Evolutionary conservation across 495 filamentous ascomycete species (phyloP).

Genomic region (Xylaria acuta): DNA sequence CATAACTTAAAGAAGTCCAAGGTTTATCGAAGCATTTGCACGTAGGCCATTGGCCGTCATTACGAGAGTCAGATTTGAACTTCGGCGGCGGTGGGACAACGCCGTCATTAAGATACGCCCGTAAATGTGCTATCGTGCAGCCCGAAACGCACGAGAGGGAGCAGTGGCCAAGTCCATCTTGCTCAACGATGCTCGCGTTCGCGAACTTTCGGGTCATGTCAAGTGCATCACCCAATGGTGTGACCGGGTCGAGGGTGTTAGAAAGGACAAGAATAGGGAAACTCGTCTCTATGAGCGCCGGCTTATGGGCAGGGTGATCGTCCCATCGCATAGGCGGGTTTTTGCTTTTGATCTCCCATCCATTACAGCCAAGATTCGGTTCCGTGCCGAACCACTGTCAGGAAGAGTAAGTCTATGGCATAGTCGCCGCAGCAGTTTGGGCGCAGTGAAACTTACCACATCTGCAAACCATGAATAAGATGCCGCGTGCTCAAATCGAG

Average conservation of each 20-base stretch:
- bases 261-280: slow-evolving; percentile 67
- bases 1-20: slow-evolving; percentile 32
- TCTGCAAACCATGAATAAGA: slow-evolving; percentile 51
- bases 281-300: slow-evolving; percentile 52
- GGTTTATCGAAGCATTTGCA: slow-evolving; percentile 49
- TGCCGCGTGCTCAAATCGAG: slow-evolving; percentile 45
- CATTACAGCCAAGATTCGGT: slow-evolving; percentile 51
- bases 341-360: slow-evolving; percentile 46
- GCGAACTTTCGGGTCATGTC: slow-evolving; percentile 58
- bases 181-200: slow-evolving; percentile 53
- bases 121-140: slow-evolving; percentile 48
- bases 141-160: slow-evolving; percentile 44
- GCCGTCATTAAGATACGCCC: slow-evolving; percentile 48
- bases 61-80: slow-evolving; percentile 33
- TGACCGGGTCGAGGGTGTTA: slow-evolving; percentile 67
- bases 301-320: slow-evolving; percentile 37
- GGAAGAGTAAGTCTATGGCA: slow-evolving; percentile 13
- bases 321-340: slow-evolving; percentile 48
- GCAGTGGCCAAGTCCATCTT: slow-evolving; percentile 54
- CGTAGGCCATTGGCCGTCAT: slow-evolving; percentile 45
- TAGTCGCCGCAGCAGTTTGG: neutral
- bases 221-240: slow-evolving; percentile 57
- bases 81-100: slow-evolving; percentile 48
- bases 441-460: slow-evolving; percentile 33
- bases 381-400: slow-evolving; percentile 41